Conservation (phyloP, 2,329 filamentous ascomycete species). For the Ilyonectria destructans region DNA sequence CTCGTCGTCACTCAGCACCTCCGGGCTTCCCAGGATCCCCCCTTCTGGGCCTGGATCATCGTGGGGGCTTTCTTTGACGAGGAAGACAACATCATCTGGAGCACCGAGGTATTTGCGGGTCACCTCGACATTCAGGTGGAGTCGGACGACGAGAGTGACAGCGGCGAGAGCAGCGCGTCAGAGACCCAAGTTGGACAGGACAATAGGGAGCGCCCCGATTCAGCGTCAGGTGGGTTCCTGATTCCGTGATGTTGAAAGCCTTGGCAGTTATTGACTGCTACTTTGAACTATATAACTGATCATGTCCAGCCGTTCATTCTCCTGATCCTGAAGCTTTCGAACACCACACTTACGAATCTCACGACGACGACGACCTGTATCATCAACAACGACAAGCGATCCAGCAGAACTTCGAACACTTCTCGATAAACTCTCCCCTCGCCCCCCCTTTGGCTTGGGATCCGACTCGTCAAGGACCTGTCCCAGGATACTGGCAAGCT, state of each 20-base stretch:
- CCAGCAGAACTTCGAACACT: constrained; percentile 28
- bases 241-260: constrained; percentile 3
- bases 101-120: constrained; percentile 61
- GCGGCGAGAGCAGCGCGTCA: constrained; percentile 32
- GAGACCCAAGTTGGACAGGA: constrained; percentile 28
- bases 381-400: constrained; percentile 16
- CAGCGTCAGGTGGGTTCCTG: constrained; percentile 41
- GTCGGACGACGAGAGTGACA: constrained; percentile 44
- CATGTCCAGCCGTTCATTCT: constrained; percentile 18
- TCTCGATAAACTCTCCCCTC: constrained; percentile 21
- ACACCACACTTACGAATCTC: background rate
- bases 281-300: constrained; percentile 28
- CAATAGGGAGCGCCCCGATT: constrained; percentile 34
- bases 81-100: constrained; percentile 61
- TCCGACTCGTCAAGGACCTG: constrained; percentile 49
- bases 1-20: constrained; percentile 63
- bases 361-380: constrained; percentile 7
- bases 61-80: constrained; percentile 65
- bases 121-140: constrained; percentile 48
- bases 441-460: constrained; percentile 46
- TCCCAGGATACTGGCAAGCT: constrained; percentile 56
- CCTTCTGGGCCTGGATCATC: constrained; percentile 64
- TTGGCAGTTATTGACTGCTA: constrained; percentile 24
- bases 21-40: constrained; percentile 51
- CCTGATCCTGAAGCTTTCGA: constrained; percentile 24